Evolutionary conservation across 1,284 basidiomycete species (phyloP).

Genomic region (Ustilago sp.): DNA sequence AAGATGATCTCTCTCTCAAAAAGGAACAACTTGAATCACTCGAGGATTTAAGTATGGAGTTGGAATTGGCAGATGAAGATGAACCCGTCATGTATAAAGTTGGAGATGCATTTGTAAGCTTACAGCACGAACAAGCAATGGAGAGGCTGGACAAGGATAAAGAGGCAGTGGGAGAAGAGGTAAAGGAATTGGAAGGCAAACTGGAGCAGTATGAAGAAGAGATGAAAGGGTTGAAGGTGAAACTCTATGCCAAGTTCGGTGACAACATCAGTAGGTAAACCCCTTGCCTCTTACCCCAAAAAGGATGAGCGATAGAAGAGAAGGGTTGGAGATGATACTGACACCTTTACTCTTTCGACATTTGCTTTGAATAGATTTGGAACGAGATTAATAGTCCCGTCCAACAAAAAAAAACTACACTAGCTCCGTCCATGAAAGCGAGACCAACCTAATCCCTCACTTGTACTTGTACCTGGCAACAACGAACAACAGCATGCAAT

Average conservation of each 20-base stretch:
- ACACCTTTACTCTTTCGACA: not conserved
- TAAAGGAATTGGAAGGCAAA: slow-evolving; percentile 74
- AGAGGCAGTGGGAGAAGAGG: slow-evolving; percentile 75
- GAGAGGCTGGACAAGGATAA: slow-evolving; percentile 81
- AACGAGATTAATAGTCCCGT: not conserved
- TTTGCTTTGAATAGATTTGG: not conserved
- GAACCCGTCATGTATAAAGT: slow-evolving; percentile 79
- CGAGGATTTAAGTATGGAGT: slow-evolving; percentile 86
- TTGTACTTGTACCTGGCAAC: slow-evolving; percentile 2
- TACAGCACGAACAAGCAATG: slow-evolving; percentile 79
- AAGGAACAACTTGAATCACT: slow-evolving; percentile 92
- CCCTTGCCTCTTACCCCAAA: not conserved
- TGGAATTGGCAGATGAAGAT: slow-evolving; percentile 74
- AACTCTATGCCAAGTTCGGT: slow-evolving; percentile 91
- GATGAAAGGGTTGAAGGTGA: slow-evolving; percentile 90
- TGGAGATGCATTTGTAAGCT: slow-evolving; percentile 87
- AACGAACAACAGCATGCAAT: not conserved
- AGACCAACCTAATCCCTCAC: not conserved
- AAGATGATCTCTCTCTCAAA: slow-evolving; percentile 79
- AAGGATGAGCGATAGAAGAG: too few relatives aligned
- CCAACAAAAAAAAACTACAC: not conserved
- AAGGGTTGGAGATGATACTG: not conserved
- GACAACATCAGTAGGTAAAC: slow-evolving; percentile 78
- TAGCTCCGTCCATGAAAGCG: not conserved
- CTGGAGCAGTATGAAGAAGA: slow-evolving; percentile 81